Percentiles rank a stretch among this genome's conserved stretches.
Conservation (phyloP, 164 flowering plant genomes). For the Buxus sempervirens region DNA sequence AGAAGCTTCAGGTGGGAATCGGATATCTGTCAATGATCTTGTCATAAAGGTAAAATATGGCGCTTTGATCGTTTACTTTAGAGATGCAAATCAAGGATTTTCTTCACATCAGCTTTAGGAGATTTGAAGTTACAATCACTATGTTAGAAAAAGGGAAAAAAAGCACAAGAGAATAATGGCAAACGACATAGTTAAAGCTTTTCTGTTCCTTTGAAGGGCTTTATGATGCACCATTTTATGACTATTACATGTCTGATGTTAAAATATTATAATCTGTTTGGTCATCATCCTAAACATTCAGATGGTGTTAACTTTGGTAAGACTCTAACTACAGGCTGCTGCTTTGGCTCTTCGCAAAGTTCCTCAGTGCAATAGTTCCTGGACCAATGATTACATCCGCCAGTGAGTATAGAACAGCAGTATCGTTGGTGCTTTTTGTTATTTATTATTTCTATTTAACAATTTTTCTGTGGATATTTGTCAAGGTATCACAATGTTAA, state of each 20-base stretch:
- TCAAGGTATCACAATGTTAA: slow-evolving; percentile 77
- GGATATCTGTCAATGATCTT: slow-evolving; percentile 88
- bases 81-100: neutral
- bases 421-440: neutral
- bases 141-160: neutral
- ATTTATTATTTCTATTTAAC: neutral
- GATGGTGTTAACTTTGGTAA: slow-evolving; percentile 2
- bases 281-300: too few relatives aligned
- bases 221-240: too few relatives aligned
- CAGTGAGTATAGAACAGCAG: slow-evolving; percentile 53
- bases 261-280: too few relatives aligned
- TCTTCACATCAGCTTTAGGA: neutral
- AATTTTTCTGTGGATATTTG: slow-evolving; percentile 5
- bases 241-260: too few relatives aligned
- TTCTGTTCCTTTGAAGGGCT: too few relatives aligned
- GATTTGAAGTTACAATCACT: neutral
- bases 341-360: slow-evolving; percentile 94
- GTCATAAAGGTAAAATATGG: slow-evolving; percentile 73
- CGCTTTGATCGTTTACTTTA: neutral
- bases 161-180: neutral
- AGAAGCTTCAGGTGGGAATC: slow-evolving; percentile 88
- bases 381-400: slow-evolving; percentile 90
- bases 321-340: slow-evolving; percentile 57
- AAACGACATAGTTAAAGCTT: too few relatives aligned
- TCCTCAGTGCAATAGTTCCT: slow-evolving; percentile 94